Evolutionary conservation across 2,329 filamentous ascomycete species (phyloP).

Genomic region (Paracorniculantispora psalliotae): DNA sequence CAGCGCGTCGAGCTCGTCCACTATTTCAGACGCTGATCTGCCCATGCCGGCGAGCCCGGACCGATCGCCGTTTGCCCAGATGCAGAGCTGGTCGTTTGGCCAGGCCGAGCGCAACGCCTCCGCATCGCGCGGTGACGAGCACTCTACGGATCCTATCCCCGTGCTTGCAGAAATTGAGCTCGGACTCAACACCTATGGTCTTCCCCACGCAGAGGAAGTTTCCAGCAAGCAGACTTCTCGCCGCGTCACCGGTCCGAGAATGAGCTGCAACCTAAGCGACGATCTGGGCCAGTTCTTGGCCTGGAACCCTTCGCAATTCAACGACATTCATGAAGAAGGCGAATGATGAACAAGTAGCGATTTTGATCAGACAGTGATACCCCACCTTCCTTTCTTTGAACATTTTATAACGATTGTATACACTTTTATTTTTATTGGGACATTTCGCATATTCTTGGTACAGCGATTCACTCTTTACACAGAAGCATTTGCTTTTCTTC

Average conservation of each 20-base stretch:
- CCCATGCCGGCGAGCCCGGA: slow-evolving; percentile 12
- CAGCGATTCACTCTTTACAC: slow-evolving; percentile 11
- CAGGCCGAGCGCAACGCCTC: slow-evolving; percentile 1
- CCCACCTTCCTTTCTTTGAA: slow-evolving; percentile 4
- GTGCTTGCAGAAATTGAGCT: neutral
- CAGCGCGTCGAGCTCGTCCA: slow-evolving; percentile 9
- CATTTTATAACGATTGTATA: neutral
- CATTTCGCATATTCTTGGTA: neutral
- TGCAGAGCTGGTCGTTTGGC: slow-evolving; percentile 9
- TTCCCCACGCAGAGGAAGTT: neutral
- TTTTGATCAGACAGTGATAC: slow-evolving; percentile 4
- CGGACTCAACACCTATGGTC: neutral
- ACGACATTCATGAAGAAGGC: slow-evolving; percentile 21
- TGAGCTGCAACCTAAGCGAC: slow-evolving; percentile 57
- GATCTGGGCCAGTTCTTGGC: slow-evolving; percentile 54
- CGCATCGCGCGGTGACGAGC: neutral
- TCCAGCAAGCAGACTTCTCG: neutral
- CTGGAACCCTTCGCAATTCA: slow-evolving; percentile 52
- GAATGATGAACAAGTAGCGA: slow-evolving; percentile 20
- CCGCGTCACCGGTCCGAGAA: slow-evolving; percentile 36
- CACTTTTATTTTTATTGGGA: neutral
- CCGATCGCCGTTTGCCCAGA: slow-evolving; percentile 17
- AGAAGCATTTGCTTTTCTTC: neutral
- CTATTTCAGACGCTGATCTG: slow-evolving; percentile 7
- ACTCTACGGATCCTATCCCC: slow-evolving; percentile 5